Base-by-base conservation (phyloP, 805 yeast species). In the Lachancea mirantina region DNA sequence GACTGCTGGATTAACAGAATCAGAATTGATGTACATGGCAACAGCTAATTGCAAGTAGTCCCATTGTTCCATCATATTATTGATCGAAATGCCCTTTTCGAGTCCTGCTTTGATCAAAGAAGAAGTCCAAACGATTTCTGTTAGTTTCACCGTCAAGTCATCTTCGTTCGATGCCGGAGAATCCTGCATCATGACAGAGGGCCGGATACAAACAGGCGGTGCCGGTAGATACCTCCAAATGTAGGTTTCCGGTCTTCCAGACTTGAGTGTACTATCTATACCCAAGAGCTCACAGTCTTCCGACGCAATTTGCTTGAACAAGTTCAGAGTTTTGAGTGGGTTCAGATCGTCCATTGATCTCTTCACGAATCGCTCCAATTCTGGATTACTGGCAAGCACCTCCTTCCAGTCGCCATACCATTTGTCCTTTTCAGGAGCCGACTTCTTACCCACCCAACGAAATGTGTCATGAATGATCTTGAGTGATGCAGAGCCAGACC, bases 191-290 rank as follows among this genome's bases (percentile, higher is more conserved):
- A 78, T 68, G 19, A 92, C 97, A 4, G 97, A 88, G 3, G 99
- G 99, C 45, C 99, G 75, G 35, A 92, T 92, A 68, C 98, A 92
- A 13, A 94, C 96, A 0, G 99, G 99, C 1, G 99, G 98, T 0
- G 97, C 97, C 0, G 98, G 98, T 34, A 92, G 70, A 55, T 88
- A 92, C 52, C 95, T 74, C 99, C 98, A 92, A 23, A 92, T 75
- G 57, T 88, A 92, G 70, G 82, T 84, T 61, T 89, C 97, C 4
- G 97, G 98, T 45, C 96, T 71, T 28, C 96, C 96, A 23, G 87
- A 84, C 46, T 76, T 73, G 14, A 49, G 42, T 3, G 84, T 71
- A 1, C 96, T 74, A 50, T 92, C 92, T 34, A 92, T 76, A 35
- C 98, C 99, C 19, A 92, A 63, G 13, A 92, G 68, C 59, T 89